A percentile compares a stretch with the other conserved stretches of the same genome.
Conservation (phyloP, 2,329 filamentous ascomycete genomes). For the Thelonectria olida region DNA sequence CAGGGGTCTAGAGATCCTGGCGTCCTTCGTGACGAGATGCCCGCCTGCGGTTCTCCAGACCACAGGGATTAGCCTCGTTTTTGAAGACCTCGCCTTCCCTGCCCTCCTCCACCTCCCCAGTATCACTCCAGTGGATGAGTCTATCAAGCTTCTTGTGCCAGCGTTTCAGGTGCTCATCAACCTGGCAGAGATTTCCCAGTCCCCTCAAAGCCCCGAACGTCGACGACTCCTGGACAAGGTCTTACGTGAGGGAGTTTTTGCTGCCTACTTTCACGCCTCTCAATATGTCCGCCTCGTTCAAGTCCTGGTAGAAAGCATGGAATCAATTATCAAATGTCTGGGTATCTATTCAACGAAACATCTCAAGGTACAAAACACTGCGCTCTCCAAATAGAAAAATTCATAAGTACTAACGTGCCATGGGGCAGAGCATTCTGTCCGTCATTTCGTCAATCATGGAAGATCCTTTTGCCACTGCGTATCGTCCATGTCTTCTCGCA, state of each 20-base stretch:
- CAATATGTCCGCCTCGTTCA: slow-evolving; percentile 66
- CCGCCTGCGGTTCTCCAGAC: slow-evolving; percentile 62
- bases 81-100: slow-evolving; percentile 75
- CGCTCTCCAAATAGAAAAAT: not conserved
- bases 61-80: slow-evolving; percentile 73
- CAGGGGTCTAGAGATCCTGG: slow-evolving; percentile 64
- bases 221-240: slow-evolving; percentile 61
- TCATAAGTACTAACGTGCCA: slow-evolving; percentile 16
- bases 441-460: slow-evolving; percentile 71
- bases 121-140: slow-evolving; percentile 78
- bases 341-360: slow-evolving; percentile 73
- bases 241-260: slow-evolving; percentile 64
- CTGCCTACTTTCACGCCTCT: slow-evolving; percentile 65
- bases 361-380: slow-evolving; percentile 60
- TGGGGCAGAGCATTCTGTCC: slow-evolving; percentile 69
- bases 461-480: slow-evolving; percentile 72
- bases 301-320: slow-evolving; percentile 62
- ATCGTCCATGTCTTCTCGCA: slow-evolving; percentile 62
- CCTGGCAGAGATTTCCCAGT: slow-evolving; percentile 53
- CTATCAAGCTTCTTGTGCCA: slow-evolving; percentile 67
- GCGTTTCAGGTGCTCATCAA: slow-evolving; percentile 74
- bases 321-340: slow-evolving; percentile 62
- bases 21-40: slow-evolving; percentile 63
- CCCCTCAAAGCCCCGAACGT: slow-evolving; percentile 37
- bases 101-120: slow-evolving; percentile 80